Evolutionary conservation across 768 basidiomycete genomes (phyloP).

Genomic region (Termitomyces sp.): DNA sequence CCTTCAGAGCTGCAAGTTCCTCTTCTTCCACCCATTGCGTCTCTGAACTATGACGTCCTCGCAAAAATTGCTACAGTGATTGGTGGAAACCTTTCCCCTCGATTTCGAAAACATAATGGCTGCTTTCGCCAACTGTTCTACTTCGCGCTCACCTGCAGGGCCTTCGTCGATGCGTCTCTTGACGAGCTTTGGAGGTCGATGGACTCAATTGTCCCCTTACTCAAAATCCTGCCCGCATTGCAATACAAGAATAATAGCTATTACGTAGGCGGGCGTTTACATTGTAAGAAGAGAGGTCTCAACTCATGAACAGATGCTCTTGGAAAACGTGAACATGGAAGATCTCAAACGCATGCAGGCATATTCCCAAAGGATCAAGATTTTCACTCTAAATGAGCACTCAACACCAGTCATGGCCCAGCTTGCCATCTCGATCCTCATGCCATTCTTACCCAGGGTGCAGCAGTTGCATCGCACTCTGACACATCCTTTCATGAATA

Average conservation of each 20-base stretch:
- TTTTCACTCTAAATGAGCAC: background rate
- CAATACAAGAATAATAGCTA: background rate
- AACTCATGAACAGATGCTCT: background rate
- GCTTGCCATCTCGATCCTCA: background rate
- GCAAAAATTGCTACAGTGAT: background rate
- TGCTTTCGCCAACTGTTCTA: background rate
- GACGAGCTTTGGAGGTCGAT: conserved; percentile 1
- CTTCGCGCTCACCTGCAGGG: background rate
- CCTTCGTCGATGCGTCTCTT: background rate
- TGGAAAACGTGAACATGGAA: background rate
- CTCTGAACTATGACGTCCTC: background rate
- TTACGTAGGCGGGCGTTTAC: background rate
- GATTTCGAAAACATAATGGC: background rate
- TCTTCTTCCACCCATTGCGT: background rate
- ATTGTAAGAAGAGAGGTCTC: background rate
- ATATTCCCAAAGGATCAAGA: background rate
- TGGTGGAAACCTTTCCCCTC: background rate
- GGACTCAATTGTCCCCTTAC: background rate
- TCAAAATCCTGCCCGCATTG: background rate
- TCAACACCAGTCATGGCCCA: background rate
- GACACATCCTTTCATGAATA: background rate
- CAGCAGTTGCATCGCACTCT: background rate
- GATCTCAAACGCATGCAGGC: background rate
- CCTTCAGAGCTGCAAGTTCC: background rate
- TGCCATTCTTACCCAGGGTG: background rate